These are phyloP conservation scores for Leccinum pallidistipes DNA, from an alignment of 1,284 basidiomycete genomes.

Conservation along the genomic window DNA sequence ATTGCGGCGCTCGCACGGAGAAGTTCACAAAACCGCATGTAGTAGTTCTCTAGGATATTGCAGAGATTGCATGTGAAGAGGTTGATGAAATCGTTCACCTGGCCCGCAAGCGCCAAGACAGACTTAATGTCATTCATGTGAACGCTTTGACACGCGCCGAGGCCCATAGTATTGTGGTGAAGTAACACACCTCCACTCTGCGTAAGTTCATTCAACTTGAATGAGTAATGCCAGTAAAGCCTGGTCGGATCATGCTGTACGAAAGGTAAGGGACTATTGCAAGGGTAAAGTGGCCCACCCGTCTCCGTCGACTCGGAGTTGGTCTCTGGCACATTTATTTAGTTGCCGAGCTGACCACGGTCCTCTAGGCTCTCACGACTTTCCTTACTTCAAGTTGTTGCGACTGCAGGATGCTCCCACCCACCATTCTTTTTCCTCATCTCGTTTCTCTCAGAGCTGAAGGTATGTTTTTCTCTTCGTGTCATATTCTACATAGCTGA, in stretches of 20 bases:
- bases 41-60: conserved; percentile 82
- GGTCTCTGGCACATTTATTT: background rate
- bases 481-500: background rate
- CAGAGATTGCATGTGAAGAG: conserved; percentile 69
- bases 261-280: background rate
- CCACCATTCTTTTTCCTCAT: background rate
- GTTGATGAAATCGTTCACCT: conserved; percentile 29
- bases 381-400: background rate
- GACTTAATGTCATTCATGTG: background rate
- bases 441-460: background rate
- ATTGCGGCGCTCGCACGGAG: no score
- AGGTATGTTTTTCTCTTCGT: background rate
- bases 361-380: background rate
- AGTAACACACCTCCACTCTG: conserved; percentile 27
- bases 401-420: background rate
- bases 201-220: conserved; percentile 37
- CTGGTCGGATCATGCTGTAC: background rate
- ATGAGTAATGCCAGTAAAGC: background rate
- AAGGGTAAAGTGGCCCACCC: background rate
- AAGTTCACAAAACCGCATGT: no score
- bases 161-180: background rate
- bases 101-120: background rate
- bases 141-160: background rate
- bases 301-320: background rate
- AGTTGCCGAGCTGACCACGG: background rate